Base-by-base conservation (phyloP, 2,329 filamentous ascomycete genomes). In the Penicillium sp. region DNA sequence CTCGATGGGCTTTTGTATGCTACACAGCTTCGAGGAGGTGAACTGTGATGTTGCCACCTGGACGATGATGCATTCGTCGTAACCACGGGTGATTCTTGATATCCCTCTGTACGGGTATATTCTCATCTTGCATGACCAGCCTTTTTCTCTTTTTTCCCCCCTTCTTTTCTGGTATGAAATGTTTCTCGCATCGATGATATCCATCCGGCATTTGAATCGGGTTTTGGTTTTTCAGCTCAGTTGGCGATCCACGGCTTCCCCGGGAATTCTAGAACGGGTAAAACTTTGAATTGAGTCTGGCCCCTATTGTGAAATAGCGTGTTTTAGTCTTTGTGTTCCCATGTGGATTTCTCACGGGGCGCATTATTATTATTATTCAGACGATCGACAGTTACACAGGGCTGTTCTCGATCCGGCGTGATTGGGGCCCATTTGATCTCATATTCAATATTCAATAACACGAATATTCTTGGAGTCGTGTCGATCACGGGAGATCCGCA, bases 21-120 rank as follows among this genome's bases (percentile, higher is more conserved):
- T 88, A 45, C 83, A 90, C 64, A 81, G 75, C 27, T 93, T 88
- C 61, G 86, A 94, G 54, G 85, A 93, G 61, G 76, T 92, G 36
- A 84, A 80, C 42, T 80, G 76, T 54, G 78, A 83, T 59, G 76
- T 76, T 30, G 71, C 74, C 33, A 78, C 75, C 6, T 80, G 76
- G 76, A 76, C 69, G 1, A 70, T 74, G 66, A 70, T 74, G 53
- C 68, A 71, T 38, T 60, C 69, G 6, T 45, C 55, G 22, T 61
- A 42, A 39, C 31, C 1, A n/a, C 2, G 27, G 9, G 16, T 32
- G 31, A 25, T 32, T 13, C 27, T 34, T 30, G n/a, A n/a, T 13
- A n/a, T n/a, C n/a, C 15, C 15, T 14, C 9, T 27, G 11, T 42
- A 18, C 27, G n/a, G n/a, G n/a, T n/a, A 20, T 38, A 16, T 39